These are phyloP conservation scores for Ophiostoma novo-ulmi DNA, from an alignment of 2,329 filamentous ascomycete genomes.

Conservation along the genomic window DNA sequence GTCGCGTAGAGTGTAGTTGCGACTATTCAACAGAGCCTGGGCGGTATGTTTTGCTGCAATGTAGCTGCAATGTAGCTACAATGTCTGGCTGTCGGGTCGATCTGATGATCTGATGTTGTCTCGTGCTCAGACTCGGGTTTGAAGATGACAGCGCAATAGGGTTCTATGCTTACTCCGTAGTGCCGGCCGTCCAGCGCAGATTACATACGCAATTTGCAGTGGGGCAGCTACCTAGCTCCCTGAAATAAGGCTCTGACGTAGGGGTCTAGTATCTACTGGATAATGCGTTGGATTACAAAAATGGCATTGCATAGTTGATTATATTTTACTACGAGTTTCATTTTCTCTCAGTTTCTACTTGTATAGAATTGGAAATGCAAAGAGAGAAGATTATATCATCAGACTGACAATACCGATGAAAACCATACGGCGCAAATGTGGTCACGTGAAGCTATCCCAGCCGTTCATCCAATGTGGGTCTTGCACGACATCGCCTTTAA, in stretches of 20 bases:
- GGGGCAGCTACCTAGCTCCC: constrained; percentile 2
- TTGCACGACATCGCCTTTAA: neutral
- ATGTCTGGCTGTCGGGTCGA: neutral
- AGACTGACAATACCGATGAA: neutral
- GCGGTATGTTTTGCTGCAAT: neutral
- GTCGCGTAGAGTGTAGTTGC: neutral
- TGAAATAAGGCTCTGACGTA: constrained; percentile 8
- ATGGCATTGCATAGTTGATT: no score
- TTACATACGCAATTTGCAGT: constrained; percentile 15
- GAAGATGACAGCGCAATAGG: constrained; percentile 5
- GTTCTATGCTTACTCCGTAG: neutral
- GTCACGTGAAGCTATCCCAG: neutral
- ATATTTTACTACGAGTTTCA: no score
- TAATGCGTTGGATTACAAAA: no score
- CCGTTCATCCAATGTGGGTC: neutral
- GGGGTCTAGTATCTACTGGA: neutral
- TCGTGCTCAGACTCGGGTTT: constrained; percentile 4
- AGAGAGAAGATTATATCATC: no score
- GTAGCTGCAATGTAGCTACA: neutral
- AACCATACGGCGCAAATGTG: neutral
- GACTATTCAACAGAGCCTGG: neutral
- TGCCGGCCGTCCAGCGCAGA: constrained; percentile 1
- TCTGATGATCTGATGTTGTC: neutral
- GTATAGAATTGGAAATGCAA: no score
- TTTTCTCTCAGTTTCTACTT: no score